Percentiles rank a stretch among this genome's conserved stretches.
These are phyloP conservation scores for Rubia yunnanensis DNA, from an alignment of 257 asterid species.

Conservation along the genomic window DNA sequence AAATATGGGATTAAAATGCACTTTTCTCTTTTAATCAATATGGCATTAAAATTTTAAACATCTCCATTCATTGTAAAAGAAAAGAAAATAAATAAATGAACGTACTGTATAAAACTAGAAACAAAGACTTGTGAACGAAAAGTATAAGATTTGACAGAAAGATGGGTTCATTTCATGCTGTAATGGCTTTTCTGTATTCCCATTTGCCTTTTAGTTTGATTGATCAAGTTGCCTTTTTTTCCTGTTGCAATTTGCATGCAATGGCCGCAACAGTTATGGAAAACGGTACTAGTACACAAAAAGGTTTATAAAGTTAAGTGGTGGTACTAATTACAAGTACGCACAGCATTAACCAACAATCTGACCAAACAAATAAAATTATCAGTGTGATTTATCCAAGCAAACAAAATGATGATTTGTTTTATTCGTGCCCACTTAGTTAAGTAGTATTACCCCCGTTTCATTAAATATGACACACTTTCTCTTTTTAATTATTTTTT, in stretches of 20 bases:
- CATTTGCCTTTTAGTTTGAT: conserved; percentile 2
- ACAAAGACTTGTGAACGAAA: background rate
- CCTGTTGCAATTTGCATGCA: conserved; percentile 14
- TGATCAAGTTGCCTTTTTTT: conserved; percentile 9
- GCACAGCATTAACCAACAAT: conserved; percentile 11
- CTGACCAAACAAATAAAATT: too few species aligned
- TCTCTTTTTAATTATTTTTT: too few species aligned
- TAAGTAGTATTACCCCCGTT: too few species aligned
- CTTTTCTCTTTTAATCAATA: too few species aligned
- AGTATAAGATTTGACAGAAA: conserved; percentile 10
- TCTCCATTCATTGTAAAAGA: too few species aligned
- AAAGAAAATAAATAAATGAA: background rate
- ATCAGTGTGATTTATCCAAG: background rate
- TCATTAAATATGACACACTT: too few species aligned
- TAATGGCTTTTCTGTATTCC: conserved; percentile 12
- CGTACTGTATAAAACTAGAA: background rate
- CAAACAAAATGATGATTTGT: background rate
- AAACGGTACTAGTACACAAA: background rate
- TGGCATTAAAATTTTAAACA: too few species aligned
- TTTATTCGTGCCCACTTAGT: background rate
- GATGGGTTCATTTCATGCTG: conserved; percentile 14
- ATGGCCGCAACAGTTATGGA: conserved; percentile 13
- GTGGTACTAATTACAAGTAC: conserved; percentile 2
- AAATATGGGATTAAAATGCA: too few species aligned
- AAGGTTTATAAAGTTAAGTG: conserved; percentile 10